Conservation (phyloP, 305 asterid genomes). For the Lippia alba region DNA sequence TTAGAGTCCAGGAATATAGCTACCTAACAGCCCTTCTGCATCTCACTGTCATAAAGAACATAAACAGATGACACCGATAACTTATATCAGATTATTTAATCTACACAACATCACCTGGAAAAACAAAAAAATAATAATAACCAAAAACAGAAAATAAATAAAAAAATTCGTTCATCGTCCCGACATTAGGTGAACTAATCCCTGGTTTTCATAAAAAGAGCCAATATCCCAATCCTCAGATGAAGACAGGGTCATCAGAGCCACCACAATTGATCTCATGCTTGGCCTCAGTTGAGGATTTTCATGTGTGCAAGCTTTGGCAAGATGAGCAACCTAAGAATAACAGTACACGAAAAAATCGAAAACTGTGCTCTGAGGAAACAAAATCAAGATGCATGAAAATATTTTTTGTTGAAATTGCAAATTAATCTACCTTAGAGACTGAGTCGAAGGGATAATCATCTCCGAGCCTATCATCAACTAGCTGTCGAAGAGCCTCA, state of each 20-base stretch:
- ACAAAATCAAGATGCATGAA: neutral
- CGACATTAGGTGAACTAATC: slow-evolving; percentile 63
- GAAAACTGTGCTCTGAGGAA: neutral
- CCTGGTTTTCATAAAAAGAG: slow-evolving; percentile 71
- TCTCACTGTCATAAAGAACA: slow-evolving; percentile 5
- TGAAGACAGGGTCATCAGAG: slow-evolving; percentile 81
- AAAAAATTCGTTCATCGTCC: slow-evolving; percentile 46
- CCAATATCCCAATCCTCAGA: slow-evolving; percentile 85
- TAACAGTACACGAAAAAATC: neutral
- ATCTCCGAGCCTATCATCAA: slow-evolving; percentile 78
- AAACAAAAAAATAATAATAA: neutral
- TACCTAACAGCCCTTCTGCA: neutral
- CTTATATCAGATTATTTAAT: neutral
- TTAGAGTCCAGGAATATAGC: neutral
- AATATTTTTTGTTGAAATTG: neutral
- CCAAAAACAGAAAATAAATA: neutral
- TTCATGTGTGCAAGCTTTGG: slow-evolving; percentile 78
- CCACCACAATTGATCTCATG: slow-evolving; percentile 89
- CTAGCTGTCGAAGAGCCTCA: slow-evolving; percentile 52
- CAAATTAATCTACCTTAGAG: slow-evolving; percentile 51
- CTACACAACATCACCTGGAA: neutral
- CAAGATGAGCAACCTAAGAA: slow-evolving; percentile 81
- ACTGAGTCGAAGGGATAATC: slow-evolving; percentile 67
- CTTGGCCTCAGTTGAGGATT: slow-evolving; percentile 84
- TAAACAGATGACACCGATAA: slow-evolving; percentile 10